Conservation (phyloP, 1,284 basidiomycete species). For the Marasmius fiardii region DNA sequence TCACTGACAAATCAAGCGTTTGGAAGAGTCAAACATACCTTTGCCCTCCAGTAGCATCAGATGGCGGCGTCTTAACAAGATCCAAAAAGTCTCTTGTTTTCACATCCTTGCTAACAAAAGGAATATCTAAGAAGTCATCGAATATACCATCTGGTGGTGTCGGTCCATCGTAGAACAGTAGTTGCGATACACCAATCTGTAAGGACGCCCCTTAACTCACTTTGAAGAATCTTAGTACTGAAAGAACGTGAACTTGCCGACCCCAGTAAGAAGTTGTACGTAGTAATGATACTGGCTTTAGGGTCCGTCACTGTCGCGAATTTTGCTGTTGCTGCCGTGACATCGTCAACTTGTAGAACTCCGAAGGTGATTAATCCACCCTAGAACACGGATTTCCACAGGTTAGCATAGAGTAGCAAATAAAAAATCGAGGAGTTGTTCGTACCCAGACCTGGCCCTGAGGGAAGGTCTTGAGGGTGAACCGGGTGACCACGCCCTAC, state of each 20-base stretch:
- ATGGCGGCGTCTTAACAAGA: conserved; percentile 37
- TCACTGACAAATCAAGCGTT: background rate
- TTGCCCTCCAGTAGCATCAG: conserved; percentile 35
- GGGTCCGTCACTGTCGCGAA: conserved; percentile 52
- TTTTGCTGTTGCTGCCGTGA: conserved; percentile 44
- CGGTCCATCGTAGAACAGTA: conserved; percentile 54
- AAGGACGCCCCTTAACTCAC: no score
- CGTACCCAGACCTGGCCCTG: conserved; percentile 48
- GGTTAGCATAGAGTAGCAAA: background rate
- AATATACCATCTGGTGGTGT: conserved; percentile 45
- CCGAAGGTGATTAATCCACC: conserved; percentile 50
- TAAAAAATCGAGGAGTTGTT: background rate
- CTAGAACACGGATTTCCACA: conserved; percentile 28
- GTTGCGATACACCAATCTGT: conserved; percentile 32
- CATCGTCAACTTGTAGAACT: conserved; percentile 29
- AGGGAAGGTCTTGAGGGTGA: conserved; percentile 40
- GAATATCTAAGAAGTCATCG: conserved; percentile 42
- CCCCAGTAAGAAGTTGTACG: conserved; percentile 46
- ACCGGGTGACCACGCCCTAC: conserved; percentile 48
- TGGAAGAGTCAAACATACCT: conserved; percentile 32
- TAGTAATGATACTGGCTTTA: conserved; percentile 56
- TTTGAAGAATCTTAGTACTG: background rate
- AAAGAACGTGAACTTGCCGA: conserved; percentile 24
- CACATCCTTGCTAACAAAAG: conserved; percentile 34
- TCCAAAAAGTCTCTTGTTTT: conserved; percentile 35